Evolutionary conservation across 305 asterid species (phyloP), one percentile per base, ranked within the genome.

Genomic region (Caryopteris hybrid): DNA sequence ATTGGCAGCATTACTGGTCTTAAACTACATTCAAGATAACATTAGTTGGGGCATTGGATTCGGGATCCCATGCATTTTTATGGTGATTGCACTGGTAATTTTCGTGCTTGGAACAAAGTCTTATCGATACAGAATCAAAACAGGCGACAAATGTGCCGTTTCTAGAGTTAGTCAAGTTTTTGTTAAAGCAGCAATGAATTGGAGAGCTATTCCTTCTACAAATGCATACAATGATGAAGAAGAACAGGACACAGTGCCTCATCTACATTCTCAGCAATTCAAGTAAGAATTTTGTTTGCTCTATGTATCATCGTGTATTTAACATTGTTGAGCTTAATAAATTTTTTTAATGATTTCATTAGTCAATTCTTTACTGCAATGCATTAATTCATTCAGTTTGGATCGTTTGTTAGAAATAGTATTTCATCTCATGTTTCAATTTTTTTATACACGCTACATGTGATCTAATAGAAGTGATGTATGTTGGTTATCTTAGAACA

Each of bases 11-110:
- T 48, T 78, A 4, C 0, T 78, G 18, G 36, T 61, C 66, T 69
- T 85, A 21, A 78, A 74, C 17, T 86, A 81, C 67, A 71, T 83
- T 65, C 87, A 83, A 57, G 86, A 80, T 54, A 78, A 79, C 60
- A 8, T 77, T 8, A 75, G 84, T 42, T 76, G 84, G 87, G 81
- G 66, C 16, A 57, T 78, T 17, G 84, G 83, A 18, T 81, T 81
- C 41, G 84, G 84, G 16, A 81, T 84, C 58, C 84, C 80, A 0
- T 77, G 82, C 52, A 46, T 78, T 38, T 39, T 73, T 62, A 61
- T 73, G 72, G 73, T 55, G 8, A 10, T 77, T 58, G 64, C 81
- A 0, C 41, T 83, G 1, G 0, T 48, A 8, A 0, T 80, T 1
- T 80, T 80, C 68, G 0, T 77, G 41, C 48, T 71, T 0, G 82